Percentiles rank a stretch among this genome's conserved stretches.
Evolutionary conservation across 2,329 filamentous ascomycete genomes (phyloP).

Genomic region (Paracoccidioides lutzii): DNA sequence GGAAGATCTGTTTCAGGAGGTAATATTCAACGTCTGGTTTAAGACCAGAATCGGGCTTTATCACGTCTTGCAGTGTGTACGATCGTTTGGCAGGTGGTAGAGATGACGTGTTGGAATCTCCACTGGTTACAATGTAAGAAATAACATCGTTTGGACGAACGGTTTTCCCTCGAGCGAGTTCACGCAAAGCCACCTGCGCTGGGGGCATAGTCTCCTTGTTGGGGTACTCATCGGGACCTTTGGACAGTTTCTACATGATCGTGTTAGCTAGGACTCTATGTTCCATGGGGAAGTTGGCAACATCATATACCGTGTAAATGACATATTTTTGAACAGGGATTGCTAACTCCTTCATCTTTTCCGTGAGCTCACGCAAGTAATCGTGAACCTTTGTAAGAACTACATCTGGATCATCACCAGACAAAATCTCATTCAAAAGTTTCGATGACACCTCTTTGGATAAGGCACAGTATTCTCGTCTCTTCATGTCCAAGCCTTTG

Average conservation of each 20-base stretch:
- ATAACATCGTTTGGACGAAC: slow-evolving; percentile 93
- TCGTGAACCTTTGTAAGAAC: slow-evolving; percentile 86
- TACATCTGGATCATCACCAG: slow-evolving; percentile 79
- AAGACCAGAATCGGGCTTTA: slow-evolving; percentile 61
- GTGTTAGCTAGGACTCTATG: slow-evolving; percentile 10
- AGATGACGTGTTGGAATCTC: slow-evolving; percentile 48
- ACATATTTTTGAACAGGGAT: slow-evolving; percentile 80
- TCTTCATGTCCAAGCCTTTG: slow-evolving; percentile 95
- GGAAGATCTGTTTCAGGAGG: slow-evolving; percentile 94
- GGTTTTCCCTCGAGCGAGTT: slow-evolving; percentile 72
- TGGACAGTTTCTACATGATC: slow-evolving; percentile 63
- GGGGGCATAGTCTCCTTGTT: slow-evolving; percentile 93
- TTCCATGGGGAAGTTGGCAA: background rate
- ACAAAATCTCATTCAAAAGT: slow-evolving; percentile 87
- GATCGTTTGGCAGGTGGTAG: slow-evolving; percentile 70
- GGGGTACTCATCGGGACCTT: slow-evolving; percentile 83
- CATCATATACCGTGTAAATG: slow-evolving; percentile 61
- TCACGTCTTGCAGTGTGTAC: slow-evolving; percentile 70
- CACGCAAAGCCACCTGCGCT: slow-evolving; percentile 84
- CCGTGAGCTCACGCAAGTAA: slow-evolving; percentile 71
- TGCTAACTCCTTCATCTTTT: slow-evolving; percentile 69
- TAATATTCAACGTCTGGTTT: slow-evolving; percentile 95
- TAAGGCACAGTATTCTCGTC: slow-evolving; percentile 88
- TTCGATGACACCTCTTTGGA: slow-evolving; percentile 89
- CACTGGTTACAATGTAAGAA: slow-evolving; percentile 76